Evolutionary conservation across 352 stramenopile genomes (phyloP).

Genomic region (Globisporangium okanoganense): DNA sequence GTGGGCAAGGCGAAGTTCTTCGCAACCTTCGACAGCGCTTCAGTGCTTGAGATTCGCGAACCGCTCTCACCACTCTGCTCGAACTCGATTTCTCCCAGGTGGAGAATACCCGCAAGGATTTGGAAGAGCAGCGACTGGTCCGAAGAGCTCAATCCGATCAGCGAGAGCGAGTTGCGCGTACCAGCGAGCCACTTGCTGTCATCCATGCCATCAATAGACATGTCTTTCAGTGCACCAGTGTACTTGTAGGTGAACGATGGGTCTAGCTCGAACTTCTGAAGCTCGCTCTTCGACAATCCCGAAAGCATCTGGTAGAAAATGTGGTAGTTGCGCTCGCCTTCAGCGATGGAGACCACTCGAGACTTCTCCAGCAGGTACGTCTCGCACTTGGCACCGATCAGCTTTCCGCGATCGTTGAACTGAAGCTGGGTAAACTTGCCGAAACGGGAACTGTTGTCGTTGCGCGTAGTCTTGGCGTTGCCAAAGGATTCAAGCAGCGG

Average conservation of each 20-base stretch:
- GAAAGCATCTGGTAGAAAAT: slow-evolving; percentile 96
- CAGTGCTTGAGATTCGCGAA: slow-evolving; percentile 64
- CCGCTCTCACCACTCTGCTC: slow-evolving; percentile 60
- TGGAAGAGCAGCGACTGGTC: slow-evolving; percentile 79
- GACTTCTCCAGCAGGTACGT: slow-evolving; percentile 97
- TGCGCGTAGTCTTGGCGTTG: slow-evolving; percentile 93
- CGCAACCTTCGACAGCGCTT: slow-evolving; percentile 69
- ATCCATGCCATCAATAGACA: slow-evolving; percentile 82
- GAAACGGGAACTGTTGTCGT: slow-evolving; percentile 91
- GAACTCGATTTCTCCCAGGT: slow-evolving; percentile 97
- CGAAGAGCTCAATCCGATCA: slow-evolving; percentile 62
- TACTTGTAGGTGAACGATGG: slow-evolving; percentile 68
- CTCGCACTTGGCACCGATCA: slow-evolving; percentile 86
- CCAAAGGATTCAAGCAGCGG: slow-evolving; percentile 92
- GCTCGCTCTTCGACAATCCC: slow-evolving; percentile 50
- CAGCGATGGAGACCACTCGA: slow-evolving; percentile 91
- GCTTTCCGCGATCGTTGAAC: slow-evolving; percentile 73
- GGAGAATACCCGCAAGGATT: slow-evolving; percentile 89
- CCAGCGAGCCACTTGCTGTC: slow-evolving; percentile 80
- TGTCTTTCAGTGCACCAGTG: slow-evolving; percentile 62
- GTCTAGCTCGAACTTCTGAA: slow-evolving; percentile 63
- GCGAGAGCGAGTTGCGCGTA: slow-evolving; percentile 73
- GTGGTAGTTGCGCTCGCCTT: slow-evolving; percentile 97
- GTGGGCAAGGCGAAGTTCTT: slow-evolving; percentile 88
- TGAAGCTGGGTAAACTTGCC: slow-evolving; percentile 90